Evolutionary conservation across 495 filamentous ascomycete species (phyloP).

Genomic region (Podospora tetraspora): DNA sequence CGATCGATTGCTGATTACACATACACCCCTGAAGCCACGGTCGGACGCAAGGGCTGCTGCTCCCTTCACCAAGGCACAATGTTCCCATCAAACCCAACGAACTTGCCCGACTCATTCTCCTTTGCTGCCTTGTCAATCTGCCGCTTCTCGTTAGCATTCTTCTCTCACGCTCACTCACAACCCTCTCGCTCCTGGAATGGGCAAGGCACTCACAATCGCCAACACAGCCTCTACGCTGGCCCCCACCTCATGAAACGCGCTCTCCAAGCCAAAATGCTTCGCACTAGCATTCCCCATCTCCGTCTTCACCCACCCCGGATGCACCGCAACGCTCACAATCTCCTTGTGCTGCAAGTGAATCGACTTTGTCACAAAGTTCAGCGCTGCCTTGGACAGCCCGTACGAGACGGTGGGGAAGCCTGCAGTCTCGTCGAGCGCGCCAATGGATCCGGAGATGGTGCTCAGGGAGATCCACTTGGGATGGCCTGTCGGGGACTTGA

Average conservation of each 20-base stretch:
- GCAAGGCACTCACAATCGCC: neutral
- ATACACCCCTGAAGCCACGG: no score
- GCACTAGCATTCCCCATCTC: neutral
- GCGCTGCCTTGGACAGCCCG: slow-evolving; percentile 17
- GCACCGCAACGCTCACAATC: neutral
- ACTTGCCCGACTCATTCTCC: slow-evolving; percentile 4
- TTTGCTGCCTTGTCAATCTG: slow-evolving; percentile 3
- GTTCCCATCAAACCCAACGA: neutral
- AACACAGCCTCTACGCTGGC: neutral
- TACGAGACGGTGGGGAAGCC: slow-evolving; percentile 16
- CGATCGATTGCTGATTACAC: no score
- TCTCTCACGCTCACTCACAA: neutral
- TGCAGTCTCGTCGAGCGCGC: slow-evolving; percentile 9
- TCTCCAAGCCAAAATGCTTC: neutral
- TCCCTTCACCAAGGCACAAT: neutral
- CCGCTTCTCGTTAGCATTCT: no score
- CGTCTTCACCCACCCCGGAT: neutral
- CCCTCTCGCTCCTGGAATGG: neutral
- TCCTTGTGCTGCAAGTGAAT: slow-evolving; percentile 1
- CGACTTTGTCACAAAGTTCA: slow-evolving; percentile 22
- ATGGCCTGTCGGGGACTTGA: slow-evolving; percentile 8
- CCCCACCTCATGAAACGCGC: neutral
- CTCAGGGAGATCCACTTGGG: slow-evolving; percentile 19
- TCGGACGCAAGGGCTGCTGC: no score
- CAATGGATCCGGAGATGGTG: slow-evolving; percentile 15